Conservation (phyloP, 257 asterid species). For the Datura wrightii region DNA sequence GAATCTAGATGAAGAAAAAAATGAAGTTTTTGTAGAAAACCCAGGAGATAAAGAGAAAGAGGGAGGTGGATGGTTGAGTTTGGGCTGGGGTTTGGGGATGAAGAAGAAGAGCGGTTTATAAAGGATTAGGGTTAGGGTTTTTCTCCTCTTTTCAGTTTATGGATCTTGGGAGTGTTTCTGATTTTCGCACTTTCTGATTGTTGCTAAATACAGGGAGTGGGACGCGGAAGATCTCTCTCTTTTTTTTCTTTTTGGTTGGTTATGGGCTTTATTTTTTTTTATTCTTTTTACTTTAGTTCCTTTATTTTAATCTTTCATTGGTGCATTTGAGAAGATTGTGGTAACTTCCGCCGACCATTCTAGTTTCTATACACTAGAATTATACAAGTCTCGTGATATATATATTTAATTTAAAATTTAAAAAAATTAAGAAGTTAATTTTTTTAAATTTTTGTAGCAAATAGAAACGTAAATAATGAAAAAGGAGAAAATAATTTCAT, state of each 20-base stretch:
- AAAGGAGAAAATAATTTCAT: no score
- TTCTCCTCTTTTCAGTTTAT: background rate
- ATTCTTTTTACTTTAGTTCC: no score
- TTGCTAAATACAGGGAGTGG: background rate
- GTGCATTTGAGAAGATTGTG: no score
- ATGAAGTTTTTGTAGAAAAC: background rate
- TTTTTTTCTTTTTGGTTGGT: background rate
- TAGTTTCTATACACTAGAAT: no score
- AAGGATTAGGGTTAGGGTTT: constrained; percentile 7
- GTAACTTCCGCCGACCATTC: no score
- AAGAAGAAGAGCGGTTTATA: background rate
- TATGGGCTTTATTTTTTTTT: background rate
- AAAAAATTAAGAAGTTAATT: no score
- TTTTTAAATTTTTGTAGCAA: no score
- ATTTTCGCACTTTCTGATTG: background rate
- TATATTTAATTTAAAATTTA: no score
- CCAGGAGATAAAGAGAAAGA: background rate
- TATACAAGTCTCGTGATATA: no score
- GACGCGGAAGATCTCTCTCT: background rate
- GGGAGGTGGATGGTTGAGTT: background rate
- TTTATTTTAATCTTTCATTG: no score
- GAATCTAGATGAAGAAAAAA: background rate
- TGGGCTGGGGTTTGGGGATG: background rate
- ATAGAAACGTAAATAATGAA: no score
- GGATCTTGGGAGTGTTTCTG: background rate